Evolutionary conservation across 148 eudicot species (phyloP).

Genomic region (Fallopia convolvulus): DNA sequence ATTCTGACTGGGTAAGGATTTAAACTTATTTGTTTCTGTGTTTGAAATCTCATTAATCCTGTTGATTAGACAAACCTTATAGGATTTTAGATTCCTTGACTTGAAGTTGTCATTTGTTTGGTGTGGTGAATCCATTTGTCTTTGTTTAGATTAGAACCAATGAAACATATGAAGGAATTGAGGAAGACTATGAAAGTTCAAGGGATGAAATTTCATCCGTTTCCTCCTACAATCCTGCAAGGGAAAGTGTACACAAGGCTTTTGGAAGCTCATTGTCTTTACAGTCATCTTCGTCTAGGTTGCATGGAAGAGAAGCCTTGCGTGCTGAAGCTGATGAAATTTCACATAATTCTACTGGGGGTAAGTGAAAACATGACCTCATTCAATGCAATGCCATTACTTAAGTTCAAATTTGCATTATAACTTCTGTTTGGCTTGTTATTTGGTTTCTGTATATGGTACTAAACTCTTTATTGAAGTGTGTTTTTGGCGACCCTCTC

Average conservation of each 20-base stretch:
- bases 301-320: slow-evolving; percentile 51
- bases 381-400: neutral
- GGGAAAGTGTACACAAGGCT: slow-evolving; percentile 51
- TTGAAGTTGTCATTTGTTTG: neutral
- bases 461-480: neutral
- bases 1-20: slow-evolving; percentile 87
- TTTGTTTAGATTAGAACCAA: slow-evolving; percentile 59
- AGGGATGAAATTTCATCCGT: slow-evolving; percentile 84
- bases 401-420: neutral
- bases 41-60: neutral
- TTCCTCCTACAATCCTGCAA: slow-evolving; percentile 74
- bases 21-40: neutral
- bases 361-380: slow-evolving; percentile 24
- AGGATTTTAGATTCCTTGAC: neutral
- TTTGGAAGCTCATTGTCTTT: slow-evolving; percentile 84
- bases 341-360: slow-evolving; percentile 60
- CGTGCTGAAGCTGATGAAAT: slow-evolving; percentile 81
- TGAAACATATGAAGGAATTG: slow-evolving; percentile 71
- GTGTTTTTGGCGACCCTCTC: slow-evolving; percentile 25
- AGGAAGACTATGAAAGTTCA: slow-evolving; percentile 87
- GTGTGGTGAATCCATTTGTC: slow-evolving; percentile 1
- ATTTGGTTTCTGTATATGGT: neutral
- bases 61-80: neutral
- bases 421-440: neutral
- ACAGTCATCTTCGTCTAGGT: slow-evolving; percentile 63